A percentile compares a stretch with the other conserved stretches of the same genome.
Conservation (phyloP, 495 filamentous ascomycete species). For the Aspergillus incahuasiensis region DNA sequence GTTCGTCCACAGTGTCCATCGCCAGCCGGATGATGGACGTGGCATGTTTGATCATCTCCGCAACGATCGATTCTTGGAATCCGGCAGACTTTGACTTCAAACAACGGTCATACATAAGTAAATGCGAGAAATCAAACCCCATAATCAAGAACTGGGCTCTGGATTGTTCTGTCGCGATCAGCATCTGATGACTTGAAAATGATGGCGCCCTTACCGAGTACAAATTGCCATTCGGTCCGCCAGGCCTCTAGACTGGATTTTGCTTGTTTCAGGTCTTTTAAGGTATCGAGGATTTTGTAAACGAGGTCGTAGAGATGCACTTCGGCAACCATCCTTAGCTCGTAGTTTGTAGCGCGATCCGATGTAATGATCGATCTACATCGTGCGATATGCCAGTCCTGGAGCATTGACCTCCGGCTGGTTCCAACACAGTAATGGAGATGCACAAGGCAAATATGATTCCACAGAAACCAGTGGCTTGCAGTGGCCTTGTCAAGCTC, state of each 20-base stretch:
- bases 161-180: constrained; percentile 31
- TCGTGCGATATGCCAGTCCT: constrained; percentile 34
- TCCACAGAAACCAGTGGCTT: constrained; percentile 39
- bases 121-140: constrained; percentile 45
- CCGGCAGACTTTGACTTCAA: constrained; percentile 33
- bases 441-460: constrained; percentile 44
- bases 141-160: constrained; percentile 45
- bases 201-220: constrained; percentile 28
- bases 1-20: constrained; percentile 43
- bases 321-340: constrained; percentile 44
- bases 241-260: constrained; percentile 33
- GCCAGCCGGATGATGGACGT: constrained; percentile 39
- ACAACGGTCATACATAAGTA: constrained; percentile 38
- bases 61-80: constrained; percentile 33
- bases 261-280: constrained; percentile 30
- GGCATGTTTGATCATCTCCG: constrained; percentile 41
- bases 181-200: background rate
- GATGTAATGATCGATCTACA: constrained; percentile 33
- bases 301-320: constrained; percentile 43
- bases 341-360: constrained; percentile 41
- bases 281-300: constrained; percentile 25
- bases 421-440: constrained; percentile 47
- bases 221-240: constrained; percentile 37
- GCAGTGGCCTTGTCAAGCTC: constrained; percentile 16
- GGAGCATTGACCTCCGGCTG: constrained; percentile 33